Evolutionary conservation across 2,329 filamentous ascomycete species (phyloP), one percentile per base, ranked within the genome.

Genomic region (Fusarium vanettenii): DNA sequence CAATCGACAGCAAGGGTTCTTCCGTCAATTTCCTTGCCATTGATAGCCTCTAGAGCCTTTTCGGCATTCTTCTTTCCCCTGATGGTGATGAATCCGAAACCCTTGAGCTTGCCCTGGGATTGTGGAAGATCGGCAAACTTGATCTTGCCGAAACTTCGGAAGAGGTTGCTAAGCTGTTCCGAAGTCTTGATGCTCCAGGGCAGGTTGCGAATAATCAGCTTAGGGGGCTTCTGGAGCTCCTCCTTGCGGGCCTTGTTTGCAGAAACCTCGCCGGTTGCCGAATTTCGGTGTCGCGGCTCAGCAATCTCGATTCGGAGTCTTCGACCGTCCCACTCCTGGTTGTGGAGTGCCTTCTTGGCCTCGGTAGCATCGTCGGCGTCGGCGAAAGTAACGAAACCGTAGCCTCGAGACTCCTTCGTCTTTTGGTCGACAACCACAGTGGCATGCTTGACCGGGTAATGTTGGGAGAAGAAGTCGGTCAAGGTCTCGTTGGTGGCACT

Each of bases 361-460:
- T 92, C 90, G 74, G 92, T 87, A 14, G 96, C 95, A 86, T 99
- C 97, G 75, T 98, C 95, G 33, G 93, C 90, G 81, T 99, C 97
- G 78, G 95, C 94, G 79, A 99, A 97, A 3, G 97, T 98, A 67
- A 99, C 96, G 84, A 99, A 99, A 63, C 97, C 97, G 83, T 95
- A 99, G 20, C 97, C 96, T 81, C 94, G 93, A 16, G 95, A 98
- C 77, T 92, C 87, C 80, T 98, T 98, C 2, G 95, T 97, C 74
- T 92, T 88, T 18, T 93, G 91, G 81, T 99, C 96, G 66, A 93
- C 86, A 43, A 99, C 95, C 6, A 97, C 95, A n/a, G 93, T 94
- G 62, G 97, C 96, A 84, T 98, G 96, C 84, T 98, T 98, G 81
- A 99, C 91, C 9, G 97, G 95, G 79, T 94, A 98, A 69, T 95